Conservation (phyloP, 2,329 filamentous ascomycete species). For the Calonectria ilicicola region DNA sequence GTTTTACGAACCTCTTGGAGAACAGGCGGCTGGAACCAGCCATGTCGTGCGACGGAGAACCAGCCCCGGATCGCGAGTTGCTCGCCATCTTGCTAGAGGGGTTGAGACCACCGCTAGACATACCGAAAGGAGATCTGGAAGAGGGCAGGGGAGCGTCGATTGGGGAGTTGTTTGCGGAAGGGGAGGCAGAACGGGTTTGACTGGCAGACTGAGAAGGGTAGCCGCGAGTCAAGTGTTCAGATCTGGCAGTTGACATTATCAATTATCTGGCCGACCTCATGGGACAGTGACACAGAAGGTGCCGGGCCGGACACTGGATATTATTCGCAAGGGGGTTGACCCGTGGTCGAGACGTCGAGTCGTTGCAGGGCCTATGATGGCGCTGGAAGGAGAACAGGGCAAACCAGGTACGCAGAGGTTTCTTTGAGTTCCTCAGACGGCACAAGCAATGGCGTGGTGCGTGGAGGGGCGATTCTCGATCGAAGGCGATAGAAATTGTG, state of each 20-base stretch:
- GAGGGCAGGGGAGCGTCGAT: constrained; percentile 76
- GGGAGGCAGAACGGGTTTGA: constrained; percentile 81
- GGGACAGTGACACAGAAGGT: constrained; percentile 42
- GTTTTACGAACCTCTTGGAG: constrained; percentile 84
- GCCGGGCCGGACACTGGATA: constrained; percentile 42
- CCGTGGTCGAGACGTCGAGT: constrained; percentile 22
- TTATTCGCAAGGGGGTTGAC: constrained; percentile 36
- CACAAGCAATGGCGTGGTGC: constrained; percentile 29
- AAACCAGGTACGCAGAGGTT: constrained; percentile 9
- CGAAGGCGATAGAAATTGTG: constrained; percentile 38
- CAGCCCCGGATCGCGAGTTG: constrained; percentile 82
- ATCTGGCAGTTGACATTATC: constrained; percentile 93
- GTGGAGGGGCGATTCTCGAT: constrained; percentile 31
- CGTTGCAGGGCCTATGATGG: constrained; percentile 1
- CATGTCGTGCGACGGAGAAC: constrained; percentile 96
- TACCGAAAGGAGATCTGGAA: constrained; percentile 79
- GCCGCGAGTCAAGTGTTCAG: constrained; percentile 88
- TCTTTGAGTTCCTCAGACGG: constrained; percentile 4
- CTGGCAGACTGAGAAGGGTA: constrained; percentile 78
- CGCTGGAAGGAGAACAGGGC: constrained; percentile 8
- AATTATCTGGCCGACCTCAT: constrained; percentile 75
- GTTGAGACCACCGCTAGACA: constrained; percentile 70
- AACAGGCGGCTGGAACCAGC: constrained; percentile 79
- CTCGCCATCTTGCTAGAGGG: constrained; percentile 69
- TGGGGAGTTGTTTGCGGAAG: constrained; percentile 83